Conservation (phyloP, 2,329 filamentous ascomycete genomes). For the Aspergillus brunneoviolaceus region DNA sequence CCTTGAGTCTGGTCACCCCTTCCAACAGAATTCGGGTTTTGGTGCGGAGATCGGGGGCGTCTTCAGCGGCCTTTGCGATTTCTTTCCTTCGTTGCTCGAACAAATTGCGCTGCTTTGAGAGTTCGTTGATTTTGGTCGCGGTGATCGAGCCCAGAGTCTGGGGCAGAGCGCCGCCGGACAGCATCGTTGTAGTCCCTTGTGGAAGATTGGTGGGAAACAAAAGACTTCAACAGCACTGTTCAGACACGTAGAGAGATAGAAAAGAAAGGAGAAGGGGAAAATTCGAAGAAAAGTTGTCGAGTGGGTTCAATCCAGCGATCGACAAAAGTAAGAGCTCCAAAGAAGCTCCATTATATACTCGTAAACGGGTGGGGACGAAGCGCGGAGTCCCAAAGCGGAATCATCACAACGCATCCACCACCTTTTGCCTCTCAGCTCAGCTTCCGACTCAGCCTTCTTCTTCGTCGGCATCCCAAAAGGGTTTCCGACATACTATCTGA, state of each 20-base stretch:
- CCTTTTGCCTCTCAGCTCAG: not conserved
- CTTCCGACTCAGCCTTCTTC: not conserved
- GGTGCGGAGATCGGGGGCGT: constrained; percentile 29
- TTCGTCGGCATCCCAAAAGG: not conserved
- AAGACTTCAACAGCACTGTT: not conserved
- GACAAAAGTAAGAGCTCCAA: not conserved
- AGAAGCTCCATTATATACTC: not conserved
- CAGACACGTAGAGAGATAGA: not conserved
- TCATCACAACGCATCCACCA: not conserved
- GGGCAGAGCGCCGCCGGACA: constrained; percentile 44
- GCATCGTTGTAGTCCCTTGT: constrained; percentile 21
- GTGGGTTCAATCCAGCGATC: not conserved
- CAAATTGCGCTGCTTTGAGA: constrained; percentile 51
- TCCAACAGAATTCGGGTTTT: constrained; percentile 37
- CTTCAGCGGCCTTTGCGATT: constrained; percentile 38
- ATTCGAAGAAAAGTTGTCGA: not conserved
- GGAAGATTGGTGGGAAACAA: not conserved
- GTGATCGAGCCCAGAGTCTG: constrained; percentile 58
- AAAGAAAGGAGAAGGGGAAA: not conserved
- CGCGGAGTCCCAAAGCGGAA: not conserved
- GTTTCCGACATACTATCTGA: not conserved
- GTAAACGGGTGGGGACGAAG: not conserved
- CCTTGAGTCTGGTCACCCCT: constrained; percentile 40
- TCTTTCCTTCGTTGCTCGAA: constrained; percentile 51
- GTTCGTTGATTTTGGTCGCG: constrained; percentile 57